phyloP scores from a whole-genome alignment of 805 yeast genomes.

The Candida silvicultrix region DNA sequence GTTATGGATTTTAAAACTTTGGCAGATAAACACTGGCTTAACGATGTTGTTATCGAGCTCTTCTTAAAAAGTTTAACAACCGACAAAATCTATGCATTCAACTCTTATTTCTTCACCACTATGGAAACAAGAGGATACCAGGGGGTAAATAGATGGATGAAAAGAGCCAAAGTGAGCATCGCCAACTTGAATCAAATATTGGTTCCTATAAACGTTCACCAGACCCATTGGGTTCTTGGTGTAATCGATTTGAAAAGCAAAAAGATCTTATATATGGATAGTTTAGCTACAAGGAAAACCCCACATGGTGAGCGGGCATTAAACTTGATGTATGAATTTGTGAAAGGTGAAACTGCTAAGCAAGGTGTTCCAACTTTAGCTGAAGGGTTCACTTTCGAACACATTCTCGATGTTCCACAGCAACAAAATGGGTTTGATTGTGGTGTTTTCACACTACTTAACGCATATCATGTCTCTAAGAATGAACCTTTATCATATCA shows the following conservation, averaged over 20 bases:
- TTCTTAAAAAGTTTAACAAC: constrained; percentile 42
- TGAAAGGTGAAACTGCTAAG: constrained; percentile 61
- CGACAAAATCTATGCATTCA: constrained; percentile 56
- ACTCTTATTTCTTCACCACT: constrained; percentile 82
- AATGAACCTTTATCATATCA: constrained; percentile 44
- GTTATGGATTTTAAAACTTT: constrained; percentile 68
- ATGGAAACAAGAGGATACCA: constrained; percentile 66
- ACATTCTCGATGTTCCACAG: constrained; percentile 55
- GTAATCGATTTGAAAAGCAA: constrained; percentile 58
- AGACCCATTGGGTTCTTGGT: constrained; percentile 90
- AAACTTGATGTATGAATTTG: constrained; percentile 48
- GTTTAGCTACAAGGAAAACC: constrained; percentile 44
- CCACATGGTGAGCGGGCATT: constrained; percentile 32
- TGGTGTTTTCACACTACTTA: constrained; percentile 88
- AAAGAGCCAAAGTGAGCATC: constrained; percentile 63
- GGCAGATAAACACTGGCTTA: constrained; percentile 72
- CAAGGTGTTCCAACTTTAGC: constrained; percentile 27
- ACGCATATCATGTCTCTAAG: constrained; percentile 55
- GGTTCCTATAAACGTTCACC: constrained; percentile 79
- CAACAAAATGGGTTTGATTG: constrained; percentile 91
- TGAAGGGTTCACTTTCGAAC: constrained; percentile 25
- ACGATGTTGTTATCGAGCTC: constrained; percentile 85
- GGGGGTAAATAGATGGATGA: constrained; percentile 84
- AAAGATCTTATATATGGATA: constrained; percentile 70
- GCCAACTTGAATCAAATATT: constrained; percentile 58